phyloP scores from a whole-genome alignment of 78 protist genomes.

The Pigoraptor vietnamica region DNA sequence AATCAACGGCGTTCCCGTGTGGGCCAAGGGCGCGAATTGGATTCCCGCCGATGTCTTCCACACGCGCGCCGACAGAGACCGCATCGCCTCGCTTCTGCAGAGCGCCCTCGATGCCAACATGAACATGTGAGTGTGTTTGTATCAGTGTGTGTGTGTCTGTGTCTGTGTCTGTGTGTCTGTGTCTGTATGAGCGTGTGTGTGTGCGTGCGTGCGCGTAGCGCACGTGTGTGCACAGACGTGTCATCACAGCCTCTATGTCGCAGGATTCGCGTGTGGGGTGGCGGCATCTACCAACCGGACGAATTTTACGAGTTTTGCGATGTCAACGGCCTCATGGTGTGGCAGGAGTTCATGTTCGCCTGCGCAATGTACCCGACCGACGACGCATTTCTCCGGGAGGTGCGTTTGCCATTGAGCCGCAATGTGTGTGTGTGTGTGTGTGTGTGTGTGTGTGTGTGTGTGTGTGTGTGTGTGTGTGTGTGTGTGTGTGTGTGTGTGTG shows the following conservation, averaged over 20 bases:
- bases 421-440: no score
- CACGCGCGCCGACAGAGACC: not conserved
- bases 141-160: not conserved
- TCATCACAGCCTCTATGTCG: no score
- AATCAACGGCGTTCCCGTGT: not conserved
- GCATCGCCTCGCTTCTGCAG: not conserved
- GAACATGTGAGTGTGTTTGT: not conserved
- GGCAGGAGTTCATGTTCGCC: conserved; percentile 85
- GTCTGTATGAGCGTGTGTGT: not conserved
- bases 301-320: conserved; percentile 47
- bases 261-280: not conserved
- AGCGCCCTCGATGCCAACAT: not conserved
- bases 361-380: conserved; percentile 63
- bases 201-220: not conserved
- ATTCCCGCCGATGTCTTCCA: not conserved
- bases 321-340: conserved; percentile 62
- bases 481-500: no score
- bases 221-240: no score
- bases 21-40: not conserved
- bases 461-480: no score
- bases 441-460: no score
- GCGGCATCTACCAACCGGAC: conserved; percentile 10
- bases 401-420: not conserved
- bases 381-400: conserved; percentile 51
- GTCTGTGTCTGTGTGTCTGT: not conserved